Percentiles rank a stretch among this genome's conserved stretches.
phyloP scores from a whole-genome alignment of 2,329 filamentous ascomycete genomes.

The Emergomyces africanus region DNA sequence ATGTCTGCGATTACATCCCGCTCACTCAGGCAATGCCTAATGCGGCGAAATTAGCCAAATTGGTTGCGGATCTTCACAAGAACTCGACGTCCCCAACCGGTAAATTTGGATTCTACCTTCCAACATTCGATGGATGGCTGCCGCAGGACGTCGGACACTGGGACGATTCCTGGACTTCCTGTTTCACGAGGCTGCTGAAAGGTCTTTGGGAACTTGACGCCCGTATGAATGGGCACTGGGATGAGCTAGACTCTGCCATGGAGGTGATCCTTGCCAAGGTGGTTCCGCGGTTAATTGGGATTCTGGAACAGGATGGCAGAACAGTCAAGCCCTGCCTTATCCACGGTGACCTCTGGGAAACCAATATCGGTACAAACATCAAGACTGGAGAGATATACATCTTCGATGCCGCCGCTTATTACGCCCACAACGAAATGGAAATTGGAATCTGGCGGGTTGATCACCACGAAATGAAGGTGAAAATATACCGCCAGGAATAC shows the following conservation, averaged over 20 bases:
- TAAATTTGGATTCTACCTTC: constrained; percentile 27
- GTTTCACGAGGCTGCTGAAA: constrained; percentile 22
- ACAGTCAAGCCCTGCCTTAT: constrained; percentile 21
- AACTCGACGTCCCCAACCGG: constrained; percentile 18
- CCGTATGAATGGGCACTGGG: constrained; percentile 20
- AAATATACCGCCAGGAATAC: constrained; percentile 7
- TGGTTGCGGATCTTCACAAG: constrained; percentile 16
- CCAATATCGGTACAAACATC: constrained; percentile 21
- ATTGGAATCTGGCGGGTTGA: constrained; percentile 19
- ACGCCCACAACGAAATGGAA: constrained; percentile 28
- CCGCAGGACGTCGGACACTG: constrained; percentile 16
- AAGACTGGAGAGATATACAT: constrained; percentile 19
- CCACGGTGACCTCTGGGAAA: constrained; percentile 30
- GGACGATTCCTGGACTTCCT: constrained; percentile 25
- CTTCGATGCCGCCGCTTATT: constrained; percentile 24
- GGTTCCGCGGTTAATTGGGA: constrained; percentile 20
- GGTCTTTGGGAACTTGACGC: constrained; percentile 18
- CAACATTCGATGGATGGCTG: constrained; percentile 20
- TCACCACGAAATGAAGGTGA: constrained; percentile 9
- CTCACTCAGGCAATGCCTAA: constrained; percentile 18
- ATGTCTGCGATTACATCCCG: constrained; percentile 20
- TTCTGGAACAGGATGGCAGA: constrained; percentile 15
- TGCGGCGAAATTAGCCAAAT: constrained; percentile 11
- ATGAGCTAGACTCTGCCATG: constrained; percentile 16
- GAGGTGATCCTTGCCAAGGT: constrained; percentile 14